A percentile compares a stretch with the other conserved stretches of the same genome.
These are phyloP conservation scores for Annulohypoxylon stygium DNA, from an alignment of 495 filamentous ascomycete species.

Conservation along the genomic window DNA sequence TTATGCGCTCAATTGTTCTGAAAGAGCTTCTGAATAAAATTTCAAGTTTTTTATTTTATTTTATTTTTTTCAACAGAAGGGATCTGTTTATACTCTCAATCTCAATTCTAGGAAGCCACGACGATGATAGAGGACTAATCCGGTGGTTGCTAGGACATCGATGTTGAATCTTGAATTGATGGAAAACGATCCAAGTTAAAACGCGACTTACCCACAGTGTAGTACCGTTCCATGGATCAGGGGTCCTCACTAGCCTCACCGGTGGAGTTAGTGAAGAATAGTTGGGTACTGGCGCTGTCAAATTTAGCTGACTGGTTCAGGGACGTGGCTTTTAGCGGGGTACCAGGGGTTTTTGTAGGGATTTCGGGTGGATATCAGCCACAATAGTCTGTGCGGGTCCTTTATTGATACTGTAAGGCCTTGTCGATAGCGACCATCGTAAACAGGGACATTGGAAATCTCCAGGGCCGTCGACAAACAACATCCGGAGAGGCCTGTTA, in stretches of 20 bases:
- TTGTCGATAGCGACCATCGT: slow-evolving; percentile 20
- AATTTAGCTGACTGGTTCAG: slow-evolving; percentile 6
- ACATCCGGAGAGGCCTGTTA: slow-evolving; percentile 30
- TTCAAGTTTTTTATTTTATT: neutral
- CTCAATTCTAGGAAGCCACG: neutral
- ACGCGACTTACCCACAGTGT: slow-evolving; percentile 7
- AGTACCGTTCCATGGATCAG: slow-evolving; percentile 17
- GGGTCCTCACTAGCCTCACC: slow-evolving; percentile 5
- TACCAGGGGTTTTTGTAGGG: neutral
- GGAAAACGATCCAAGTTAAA: slow-evolving; percentile 14
- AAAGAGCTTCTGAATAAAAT: neutral
- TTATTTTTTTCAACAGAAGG: neutral
- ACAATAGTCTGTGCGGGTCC: slow-evolving; percentile 7
- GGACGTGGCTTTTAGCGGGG: slow-evolving; percentile 20
- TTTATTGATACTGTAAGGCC: slow-evolving; percentile 16
- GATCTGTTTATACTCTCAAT: neutral
- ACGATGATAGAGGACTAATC: slow-evolving; percentile 17
- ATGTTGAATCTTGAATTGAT: neutral
- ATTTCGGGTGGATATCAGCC: neutral
- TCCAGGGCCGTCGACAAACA: slow-evolving; percentile 23
- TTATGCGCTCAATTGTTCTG: neutral
- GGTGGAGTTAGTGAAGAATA: neutral
- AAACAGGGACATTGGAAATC: slow-evolving; percentile 31
- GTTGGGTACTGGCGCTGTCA: neutral
- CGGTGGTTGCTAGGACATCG: slow-evolving; percentile 28